Evolutionary conservation across 1,139 yeast species (phyloP), one percentile per base, ranked within the genome.

Genomic region (Suhomyces panamericanus): DNA sequence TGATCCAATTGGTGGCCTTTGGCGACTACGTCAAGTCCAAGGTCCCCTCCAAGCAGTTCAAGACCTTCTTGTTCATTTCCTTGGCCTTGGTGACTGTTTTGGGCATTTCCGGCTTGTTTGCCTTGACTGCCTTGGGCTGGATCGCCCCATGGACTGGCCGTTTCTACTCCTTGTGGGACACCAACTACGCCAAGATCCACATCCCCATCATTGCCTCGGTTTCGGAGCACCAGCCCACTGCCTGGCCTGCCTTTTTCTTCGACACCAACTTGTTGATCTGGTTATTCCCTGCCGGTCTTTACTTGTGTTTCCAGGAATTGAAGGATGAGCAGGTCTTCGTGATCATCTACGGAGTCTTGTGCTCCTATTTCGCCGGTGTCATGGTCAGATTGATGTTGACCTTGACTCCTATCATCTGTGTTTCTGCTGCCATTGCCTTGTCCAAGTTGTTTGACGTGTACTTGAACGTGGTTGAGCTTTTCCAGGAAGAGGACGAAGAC

Each of bases 101-200:
- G 32, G 96, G 96, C 44, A 62, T 89, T 43, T 75, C 77, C 11
- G 95, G 85, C 14, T 76, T 95, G 48, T 78, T 88, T 44, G 82
- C 79, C 8, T 82, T 95, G 58, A 93, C 99, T 13, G 86, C 89
- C 51, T 73, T 90, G 48, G 99, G 98, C 14, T 83, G 86, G 68
- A 93, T 95, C 67, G 98, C 99, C 37, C 99, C 99, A 46, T 95
- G 99, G 99, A 90, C 97, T 17, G 99, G 99, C 54, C 86, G 99
- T 68, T 95, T 95, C 75, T 95, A 95, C 71, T 91, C 98, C 5
- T 74, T 95, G 55, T 95, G 99, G 99, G 99, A 95, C 66, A 93
- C 99, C 4, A 87, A 80, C 63, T 95, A 95, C 61, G 99, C 99
- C 51, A 93, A 90, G 73, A 87, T 93, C 54, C 99, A 95, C 65